phyloP scores from a whole-genome alignment of 305 asterid genomes.

The Fraxinus paxiana region DNA sequence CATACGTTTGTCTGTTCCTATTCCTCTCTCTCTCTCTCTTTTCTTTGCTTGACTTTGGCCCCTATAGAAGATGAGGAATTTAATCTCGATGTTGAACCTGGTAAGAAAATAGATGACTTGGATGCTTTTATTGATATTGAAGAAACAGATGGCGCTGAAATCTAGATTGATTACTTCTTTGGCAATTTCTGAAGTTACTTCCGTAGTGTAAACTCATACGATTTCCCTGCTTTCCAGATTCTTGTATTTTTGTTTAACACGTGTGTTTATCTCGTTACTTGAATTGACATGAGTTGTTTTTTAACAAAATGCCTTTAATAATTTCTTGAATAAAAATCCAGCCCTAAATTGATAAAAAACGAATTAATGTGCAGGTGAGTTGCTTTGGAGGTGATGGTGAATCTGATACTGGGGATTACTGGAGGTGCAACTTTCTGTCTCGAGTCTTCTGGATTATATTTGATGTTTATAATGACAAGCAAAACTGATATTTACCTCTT shows the following conservation, averaged over 20 bases:
- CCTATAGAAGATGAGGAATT: too few relatives aligned
- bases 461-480: background rate
- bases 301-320: constrained; percentile 6
- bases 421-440: constrained; percentile 7
- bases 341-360: background rate
- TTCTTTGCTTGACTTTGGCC: too few relatives aligned
- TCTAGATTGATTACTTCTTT: too few relatives aligned
- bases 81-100: too few relatives aligned
- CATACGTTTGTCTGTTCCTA: too few relatives aligned
- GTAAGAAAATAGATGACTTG: too few relatives aligned
- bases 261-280: background rate
- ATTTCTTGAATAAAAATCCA: background rate
- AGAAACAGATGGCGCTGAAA: too few relatives aligned
- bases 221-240: background rate
- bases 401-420: constrained; percentile 62
- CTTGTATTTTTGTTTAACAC: background rate
- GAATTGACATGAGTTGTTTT: background rate
- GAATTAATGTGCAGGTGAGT: constrained; percentile 59
- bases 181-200: too few relatives aligned
- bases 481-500: background rate
- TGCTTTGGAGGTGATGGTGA: constrained; percentile 79
- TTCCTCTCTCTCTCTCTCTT: too few relatives aligned
- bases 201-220: background rate
- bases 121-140: too few relatives aligned
- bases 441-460: constrained; percentile 1